A percentile compares a stretch with the other conserved stretches of the same genome.
Conservation (phyloP, 805 yeast species). For the Saccharomycopsis fodiens region DNA sequence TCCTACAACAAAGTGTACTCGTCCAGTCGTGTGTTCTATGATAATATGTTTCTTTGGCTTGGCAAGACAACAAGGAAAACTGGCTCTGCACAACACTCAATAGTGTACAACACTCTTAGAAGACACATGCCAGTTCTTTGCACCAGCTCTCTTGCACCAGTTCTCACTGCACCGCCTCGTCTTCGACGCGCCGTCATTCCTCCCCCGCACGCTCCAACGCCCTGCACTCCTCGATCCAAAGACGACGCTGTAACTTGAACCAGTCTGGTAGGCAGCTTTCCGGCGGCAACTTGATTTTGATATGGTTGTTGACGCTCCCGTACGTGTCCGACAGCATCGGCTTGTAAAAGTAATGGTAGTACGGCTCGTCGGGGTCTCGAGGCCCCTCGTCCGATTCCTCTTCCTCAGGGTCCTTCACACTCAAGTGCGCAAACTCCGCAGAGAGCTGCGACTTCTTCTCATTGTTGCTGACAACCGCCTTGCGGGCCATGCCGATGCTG, state of each 20-base stretch:
- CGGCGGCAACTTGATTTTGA: constrained; percentile 44
- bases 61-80: too few species aligned
- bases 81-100: too few species aligned
- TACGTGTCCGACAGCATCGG: constrained; percentile 13
- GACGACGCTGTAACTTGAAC: constrained; percentile 57
- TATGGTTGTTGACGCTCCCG: constrained; percentile 10
- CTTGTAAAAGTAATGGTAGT: constrained; percentile 13
- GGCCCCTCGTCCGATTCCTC: background rate
- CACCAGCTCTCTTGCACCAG: too few species aligned
- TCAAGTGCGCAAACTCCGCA: constrained; percentile 15
- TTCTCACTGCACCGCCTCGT: background rate
- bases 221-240: constrained; percentile 51
- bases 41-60: too few species aligned
- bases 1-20: too few species aligned
- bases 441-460: constrained; percentile 11
- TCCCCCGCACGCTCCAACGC: background rate
- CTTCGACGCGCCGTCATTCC: too few species aligned
- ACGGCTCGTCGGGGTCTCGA: background rate
- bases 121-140: too few species aligned
- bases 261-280: constrained; percentile 65
- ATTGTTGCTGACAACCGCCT: background rate
- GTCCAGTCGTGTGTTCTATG: too few species aligned
- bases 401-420: background rate
- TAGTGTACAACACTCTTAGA: too few species aligned
- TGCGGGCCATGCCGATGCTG: background rate